Evolutionary conservation across 2,329 filamentous ascomycete species (phyloP).

Genomic region (Pestalotiopsis sp.): DNA sequence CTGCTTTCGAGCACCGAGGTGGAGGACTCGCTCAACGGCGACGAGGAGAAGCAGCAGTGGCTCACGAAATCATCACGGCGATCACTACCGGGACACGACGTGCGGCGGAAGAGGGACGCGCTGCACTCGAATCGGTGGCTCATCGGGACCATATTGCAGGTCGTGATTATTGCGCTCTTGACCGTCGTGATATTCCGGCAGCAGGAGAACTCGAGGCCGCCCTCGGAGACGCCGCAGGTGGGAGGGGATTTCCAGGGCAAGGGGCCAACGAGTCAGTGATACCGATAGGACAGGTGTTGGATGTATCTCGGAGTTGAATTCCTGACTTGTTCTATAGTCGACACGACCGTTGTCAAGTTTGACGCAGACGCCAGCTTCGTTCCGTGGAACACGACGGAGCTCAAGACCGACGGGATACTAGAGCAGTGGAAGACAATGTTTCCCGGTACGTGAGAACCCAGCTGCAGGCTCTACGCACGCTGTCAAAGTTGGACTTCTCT

Average conservation of each 20-base stretch:
- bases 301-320: neutral
- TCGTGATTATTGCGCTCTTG: slow-evolving; percentile 32
- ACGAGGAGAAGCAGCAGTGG: slow-evolving; percentile 36
- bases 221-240: slow-evolving; percentile 32
- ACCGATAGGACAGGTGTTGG: neutral
- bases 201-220: slow-evolving; percentile 23
- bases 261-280: slow-evolving; percentile 32
- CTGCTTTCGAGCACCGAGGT: slow-evolving; percentile 35
- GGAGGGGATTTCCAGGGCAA: slow-evolving; percentile 40
- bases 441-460: slow-evolving; percentile 29
- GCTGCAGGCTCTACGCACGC: neutral
- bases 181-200: slow-evolving; percentile 28
- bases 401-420: slow-evolving; percentile 38
- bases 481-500: neutral
- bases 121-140: slow-evolving; percentile 31
- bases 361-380: slow-evolving; percentile 37
- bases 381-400: slow-evolving; percentile 38
- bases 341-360: slow-evolving; percentile 35
- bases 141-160: slow-evolving; percentile 34
- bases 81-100: slow-evolving; percentile 2
- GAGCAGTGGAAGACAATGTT: slow-evolving; percentile 39
- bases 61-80: slow-evolving; percentile 13
- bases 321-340: slow-evolving; percentile 23
- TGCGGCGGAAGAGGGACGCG: slow-evolving; percentile 17
- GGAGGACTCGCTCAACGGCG: slow-evolving; percentile 36